These are phyloP conservation scores for Roridomyces roridus DNA, from an alignment of 768 basidiomycete genomes.

Conservation along the genomic window DNA sequence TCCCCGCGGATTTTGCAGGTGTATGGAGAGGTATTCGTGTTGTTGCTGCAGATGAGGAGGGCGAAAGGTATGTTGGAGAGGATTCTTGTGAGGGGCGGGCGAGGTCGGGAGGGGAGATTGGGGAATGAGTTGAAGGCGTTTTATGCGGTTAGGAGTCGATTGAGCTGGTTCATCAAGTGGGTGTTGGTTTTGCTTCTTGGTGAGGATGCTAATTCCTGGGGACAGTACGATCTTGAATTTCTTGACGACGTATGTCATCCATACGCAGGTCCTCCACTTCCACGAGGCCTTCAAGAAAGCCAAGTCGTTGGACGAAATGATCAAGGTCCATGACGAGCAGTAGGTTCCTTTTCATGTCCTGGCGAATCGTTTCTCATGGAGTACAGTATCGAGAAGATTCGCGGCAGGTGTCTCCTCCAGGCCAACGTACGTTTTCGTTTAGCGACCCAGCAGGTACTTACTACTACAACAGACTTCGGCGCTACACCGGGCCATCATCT, in stretches of 20 bases:
- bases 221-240: slow-evolving; percentile 70
- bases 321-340: slow-evolving; percentile 72
- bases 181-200: slow-evolving; percentile 32
- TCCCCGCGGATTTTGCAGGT: slow-evolving; percentile 57
- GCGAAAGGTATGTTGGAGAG: slow-evolving; percentile 76
- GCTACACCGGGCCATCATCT: slow-evolving; percentile 68
- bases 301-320: slow-evolving; percentile 78
- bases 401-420: slow-evolving; percentile 68
- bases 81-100: slow-evolving; percentile 66
- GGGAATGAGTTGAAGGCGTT: slow-evolving; percentile 67
- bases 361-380: slow-evolving; percentile 1
- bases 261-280: slow-evolving; percentile 65
- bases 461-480: slow-evolving; percentile 57
- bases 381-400: slow-evolving; percentile 63
- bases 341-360: slow-evolving; percentile 40
- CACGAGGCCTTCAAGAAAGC: slow-evolving; percentile 59
- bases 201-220: neutral
- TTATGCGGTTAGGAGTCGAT: slow-evolving; percentile 75
- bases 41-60: slow-evolving; percentile 75
- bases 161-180: slow-evolving; percentile 89
- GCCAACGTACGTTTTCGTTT: slow-evolving; percentile 49
- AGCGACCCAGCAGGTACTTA: neutral
- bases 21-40: slow-evolving; percentile 73
- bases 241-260: slow-evolving; percentile 77
- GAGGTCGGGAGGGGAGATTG: slow-evolving; percentile 35